Conservation (phyloP, 2,329 filamentous ascomycete species). For the Trichoderma sp. region DNA sequence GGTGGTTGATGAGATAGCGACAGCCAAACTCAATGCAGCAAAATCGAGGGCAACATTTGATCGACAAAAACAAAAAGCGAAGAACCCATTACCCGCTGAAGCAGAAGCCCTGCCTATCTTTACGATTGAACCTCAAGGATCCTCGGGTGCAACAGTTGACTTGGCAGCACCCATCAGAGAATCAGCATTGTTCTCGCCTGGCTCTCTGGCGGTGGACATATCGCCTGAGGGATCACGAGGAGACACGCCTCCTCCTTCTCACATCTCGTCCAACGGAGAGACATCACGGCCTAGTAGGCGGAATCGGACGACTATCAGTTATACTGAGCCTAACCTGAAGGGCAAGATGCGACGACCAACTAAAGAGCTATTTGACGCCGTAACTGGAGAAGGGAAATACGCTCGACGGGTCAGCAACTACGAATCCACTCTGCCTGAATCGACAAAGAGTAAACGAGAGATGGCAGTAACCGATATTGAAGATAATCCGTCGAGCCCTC, state of each 20-base stretch:
- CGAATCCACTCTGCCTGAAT: constrained; percentile 29
- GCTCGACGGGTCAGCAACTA: constrained; percentile 41
- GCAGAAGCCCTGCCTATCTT: constrained; percentile 24
- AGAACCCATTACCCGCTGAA: constrained; percentile 25
- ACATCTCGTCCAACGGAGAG: constrained; percentile 55
- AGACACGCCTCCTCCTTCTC: constrained; percentile 59
- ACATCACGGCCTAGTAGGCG: constrained; percentile 64
- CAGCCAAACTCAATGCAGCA: constrained; percentile 38
- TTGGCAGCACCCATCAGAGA: constrained; percentile 36
- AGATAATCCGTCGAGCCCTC: constrained; percentile 37
- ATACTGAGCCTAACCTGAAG: constrained; percentile 76
- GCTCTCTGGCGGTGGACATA: constrained; percentile 47
- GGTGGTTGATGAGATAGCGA: constrained; percentile 36
- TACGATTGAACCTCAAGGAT: constrained; percentile 22
- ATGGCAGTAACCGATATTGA: constrained; percentile 29
- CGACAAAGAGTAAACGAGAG: constrained; percentile 35
- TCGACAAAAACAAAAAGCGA: constrained; percentile 30
- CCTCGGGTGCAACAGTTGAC: constrained; percentile 22
- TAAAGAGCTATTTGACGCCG: constrained; percentile 72
- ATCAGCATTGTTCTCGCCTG: constrained; percentile 43
- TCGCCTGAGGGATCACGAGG: constrained; percentile 35
- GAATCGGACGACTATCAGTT: constrained; percentile 67
- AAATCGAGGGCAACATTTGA: constrained; percentile 30
- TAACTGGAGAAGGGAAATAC: constrained; percentile 60
- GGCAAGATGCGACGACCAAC: constrained; percentile 82